Base-by-base conservation (phyloP, 2,329 filamentous ascomycete genomes). In the Paecilomyces dactylethromorphus region DNA sequence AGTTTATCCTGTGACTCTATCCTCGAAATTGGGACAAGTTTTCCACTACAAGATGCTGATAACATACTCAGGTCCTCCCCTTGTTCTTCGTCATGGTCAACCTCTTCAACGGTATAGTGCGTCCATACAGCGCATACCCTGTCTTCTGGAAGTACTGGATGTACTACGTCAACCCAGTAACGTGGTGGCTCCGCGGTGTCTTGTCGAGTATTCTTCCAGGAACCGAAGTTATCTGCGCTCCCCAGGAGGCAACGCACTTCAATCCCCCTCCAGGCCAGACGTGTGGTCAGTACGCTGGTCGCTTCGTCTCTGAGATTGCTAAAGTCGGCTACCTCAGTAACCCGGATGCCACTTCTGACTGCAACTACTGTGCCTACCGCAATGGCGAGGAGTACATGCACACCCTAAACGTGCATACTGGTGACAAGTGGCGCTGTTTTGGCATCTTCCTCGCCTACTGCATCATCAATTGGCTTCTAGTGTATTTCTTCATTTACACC, bases 41-140 rank as follows among this genome's bases (percentile, higher is more conserved):
- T 29, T 29, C 7, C 26, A 29, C 26, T 29, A 29, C 26, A 29
- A 29, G 4, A 50, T 8, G 21, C 54, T 50, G 22, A 35, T 56
- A 51, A 54, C 60, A 60, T 60, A 52, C n/a, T 29, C 56, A 81
- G 76, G 75, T 87, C 22, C 78, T 91, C 4, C 89, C 89, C 0
- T 91, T 92, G 78, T 91, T 92, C 81, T 89, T 92, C 76, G 85
- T 92, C 71, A 86, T 90, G 78, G 87, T 90, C 67, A 82, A 81
- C 49, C 74, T 90, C 24, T 92, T 92, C 80, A 92, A 91, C 76
- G 90, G 90, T 64, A 85, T 92, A 21, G 83, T 92, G 10, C 82
- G 87, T 2, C 85, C 89, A 0, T 92, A 90, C 71, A 65, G 73
- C 1, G 76, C 80, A 61, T 78, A 92, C 32, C 84, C 85, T 0